Evolutionary conservation across 768 basidiomycete genomes (phyloP).

Genomic region (Tylopilus sp.): DNA sequence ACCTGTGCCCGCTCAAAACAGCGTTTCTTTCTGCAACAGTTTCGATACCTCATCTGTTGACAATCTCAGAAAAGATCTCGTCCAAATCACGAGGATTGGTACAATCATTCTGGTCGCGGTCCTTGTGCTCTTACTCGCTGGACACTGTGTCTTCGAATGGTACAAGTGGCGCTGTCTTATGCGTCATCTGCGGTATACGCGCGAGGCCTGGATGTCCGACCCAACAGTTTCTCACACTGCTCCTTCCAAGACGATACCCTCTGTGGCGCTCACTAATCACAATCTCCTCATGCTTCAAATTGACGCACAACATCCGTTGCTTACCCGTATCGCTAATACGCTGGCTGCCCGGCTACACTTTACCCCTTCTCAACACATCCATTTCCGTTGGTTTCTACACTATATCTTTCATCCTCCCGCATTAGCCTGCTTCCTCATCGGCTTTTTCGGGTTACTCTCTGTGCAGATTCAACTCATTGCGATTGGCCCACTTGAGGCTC

Average conservation of each 20-base stretch:
- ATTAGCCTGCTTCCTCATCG: constrained; percentile 87
- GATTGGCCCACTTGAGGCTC: constrained; percentile 65
- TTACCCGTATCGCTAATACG: constrained; percentile 60
- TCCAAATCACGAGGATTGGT: constrained; percentile 76
- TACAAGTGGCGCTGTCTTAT: constrained; percentile 80
- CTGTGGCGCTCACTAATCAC: constrained; percentile 64
- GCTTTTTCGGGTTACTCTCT: constrained; percentile 83
- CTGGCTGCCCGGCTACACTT: constrained; percentile 52
- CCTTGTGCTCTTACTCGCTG: constrained; percentile 69
- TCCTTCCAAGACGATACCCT: constrained; percentile 37
- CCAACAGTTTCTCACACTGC: constrained; percentile 51
- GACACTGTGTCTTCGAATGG: constrained; percentile 80
- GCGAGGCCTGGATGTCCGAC: constrained; percentile 74
- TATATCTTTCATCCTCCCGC: constrained; percentile 93
- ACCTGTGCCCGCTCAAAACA: constrained; percentile 70
- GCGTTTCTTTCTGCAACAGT: constrained; percentile 69
- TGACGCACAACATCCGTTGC: constrained; percentile 67
- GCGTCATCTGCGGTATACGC: constrained; percentile 61
- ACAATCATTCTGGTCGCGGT: constrained; percentile 68
- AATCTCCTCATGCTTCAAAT: constrained; percentile 75
- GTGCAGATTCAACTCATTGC: constrained; percentile 86
- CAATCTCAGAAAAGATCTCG: constrained; percentile 75
- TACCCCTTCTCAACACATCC: constrained; percentile 57
- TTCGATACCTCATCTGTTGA: constrained; percentile 86
- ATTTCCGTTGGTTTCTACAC: constrained; percentile 84